Conservation (phyloP, 257 asterid genomes). For the Rubia yunnanensis region DNA sequence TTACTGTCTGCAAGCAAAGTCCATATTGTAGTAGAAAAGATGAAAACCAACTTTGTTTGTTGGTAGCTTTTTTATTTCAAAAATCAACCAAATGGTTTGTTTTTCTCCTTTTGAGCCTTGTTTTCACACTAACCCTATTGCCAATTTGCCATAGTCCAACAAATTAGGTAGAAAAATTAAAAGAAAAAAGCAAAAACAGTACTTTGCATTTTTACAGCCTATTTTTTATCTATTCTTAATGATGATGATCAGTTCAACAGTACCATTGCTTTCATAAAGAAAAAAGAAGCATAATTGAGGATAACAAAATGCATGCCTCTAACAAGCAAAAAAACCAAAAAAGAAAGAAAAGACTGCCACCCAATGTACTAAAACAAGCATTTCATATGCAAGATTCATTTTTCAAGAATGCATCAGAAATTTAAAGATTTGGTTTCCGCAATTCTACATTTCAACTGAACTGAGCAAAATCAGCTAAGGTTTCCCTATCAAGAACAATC, state of each 20-base stretch:
- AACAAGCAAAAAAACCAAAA: background rate
- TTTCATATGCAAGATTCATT: background rate
- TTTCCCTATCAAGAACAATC: too few relatives aligned
- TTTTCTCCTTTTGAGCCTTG: constrained; percentile 23
- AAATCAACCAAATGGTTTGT: background rate
- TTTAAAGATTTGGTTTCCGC: background rate
- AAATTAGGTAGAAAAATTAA: constrained; percentile 18
- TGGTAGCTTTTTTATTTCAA: constrained; percentile 17
- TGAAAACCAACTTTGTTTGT: constrained; percentile 23
- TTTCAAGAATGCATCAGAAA: constrained; percentile 2
- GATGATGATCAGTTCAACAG: background rate
- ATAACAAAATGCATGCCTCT: background rate
- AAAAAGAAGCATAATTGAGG: background rate
- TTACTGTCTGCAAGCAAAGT: constrained; percentile 42
- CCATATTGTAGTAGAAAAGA: constrained; percentile 18
- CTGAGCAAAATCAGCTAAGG: background rate
- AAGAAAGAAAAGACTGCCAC: constrained; percentile 5
- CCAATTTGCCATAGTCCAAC: constrained; percentile 33
- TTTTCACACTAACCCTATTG: constrained; percentile 30
- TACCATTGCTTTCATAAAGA: background rate
- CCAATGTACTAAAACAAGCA: background rate
- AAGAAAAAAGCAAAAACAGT: background rate
- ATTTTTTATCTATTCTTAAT: constrained; percentile 7
- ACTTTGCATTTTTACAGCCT: constrained; percentile 5
- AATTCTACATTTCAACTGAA: background rate